phyloP scores from a whole-genome alignment of 371 early-diverging fungal genomes.

The Zancudomyces culisetae region DNA sequence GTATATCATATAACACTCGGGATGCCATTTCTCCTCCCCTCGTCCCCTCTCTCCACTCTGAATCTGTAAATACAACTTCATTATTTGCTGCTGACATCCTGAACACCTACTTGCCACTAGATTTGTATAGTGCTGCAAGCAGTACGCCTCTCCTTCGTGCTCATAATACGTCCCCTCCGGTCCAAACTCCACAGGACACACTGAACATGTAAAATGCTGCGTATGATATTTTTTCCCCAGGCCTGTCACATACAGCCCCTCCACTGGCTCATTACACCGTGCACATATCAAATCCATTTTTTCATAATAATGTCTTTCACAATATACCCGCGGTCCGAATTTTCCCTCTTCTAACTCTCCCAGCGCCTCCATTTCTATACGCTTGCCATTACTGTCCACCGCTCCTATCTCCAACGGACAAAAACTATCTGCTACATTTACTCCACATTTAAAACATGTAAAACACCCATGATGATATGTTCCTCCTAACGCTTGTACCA shows the following conservation, averaged over 20 bases:
- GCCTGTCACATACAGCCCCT: constrained; percentile 83
- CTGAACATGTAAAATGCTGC: constrained; percentile 88
- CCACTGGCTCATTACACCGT: constrained; percentile 67
- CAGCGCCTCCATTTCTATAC: not conserved
- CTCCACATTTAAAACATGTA: constrained; percentile 37
- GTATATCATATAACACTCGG: constrained; percentile 96
- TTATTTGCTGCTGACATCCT: constrained; percentile 79
- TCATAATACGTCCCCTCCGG: constrained; percentile 90
- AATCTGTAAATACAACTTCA: constrained; percentile 85
- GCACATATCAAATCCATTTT: constrained; percentile 60
- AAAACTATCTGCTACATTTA: constrained; percentile 22
- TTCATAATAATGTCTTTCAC: constrained; percentile 24
- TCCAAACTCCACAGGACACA: constrained; percentile 79
- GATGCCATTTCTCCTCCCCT: constrained; percentile 77
- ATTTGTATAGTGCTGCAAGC: constrained; percentile 76
- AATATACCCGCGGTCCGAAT: constrained; percentile 10
- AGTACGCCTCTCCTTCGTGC: constrained; percentile 64
- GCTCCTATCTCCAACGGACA: constrained; percentile 17
- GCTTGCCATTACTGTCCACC: not conserved
- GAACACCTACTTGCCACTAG: constrained; percentile 70
- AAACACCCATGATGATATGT: constrained; percentile 87
- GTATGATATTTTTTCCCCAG: constrained; percentile 79
- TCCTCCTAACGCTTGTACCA: constrained; percentile 72
- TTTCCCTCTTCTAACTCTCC: not conserved
- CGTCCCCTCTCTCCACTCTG: constrained; percentile 26